Base-by-base conservation (phyloP, 1,284 basidiomycete species). In the Cryptococcus sp. region DNA sequence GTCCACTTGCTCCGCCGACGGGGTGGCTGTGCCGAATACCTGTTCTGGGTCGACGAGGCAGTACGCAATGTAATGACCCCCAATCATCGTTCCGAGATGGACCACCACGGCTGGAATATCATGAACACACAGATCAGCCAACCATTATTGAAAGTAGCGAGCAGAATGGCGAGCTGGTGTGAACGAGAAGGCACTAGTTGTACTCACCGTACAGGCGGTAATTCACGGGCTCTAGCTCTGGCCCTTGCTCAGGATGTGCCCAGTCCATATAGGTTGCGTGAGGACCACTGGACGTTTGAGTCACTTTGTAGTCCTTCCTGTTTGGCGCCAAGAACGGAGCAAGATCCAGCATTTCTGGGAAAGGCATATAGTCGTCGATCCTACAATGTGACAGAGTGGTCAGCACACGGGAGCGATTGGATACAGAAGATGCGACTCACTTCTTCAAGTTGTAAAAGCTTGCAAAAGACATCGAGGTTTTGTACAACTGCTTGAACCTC, bases 11-110 rank as follows among this genome's bases (percentile, higher is more conserved):
- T 41, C 40, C 42, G 46, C 22, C 42, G 48, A 22, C 35, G 8
- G 53, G 5, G 23, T 17, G n/a, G 45, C 41, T 8, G 20, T 49
- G 19, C 35, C 56, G 50, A 75, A 74, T 63, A 75, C 62, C 44
- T 61, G 64, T 50, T 73, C 70, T 0, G 76, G 74, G 50, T 77
- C 76, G 48, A 77, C 70, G 19, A 78, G 66, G 27, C 71, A 73
- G 53, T 91, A 91, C 10, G 88, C 86, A 53, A 93, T 82, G 70
- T 93, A 93, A 73, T 93, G 90, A 0, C 91, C 91, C 15, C 89
- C 88, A 51, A 91, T 88, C 88, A 94, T 92, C 3, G 75, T 72
- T 23, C 92, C 92, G 56, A 91, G 87, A 77, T 96, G 93, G 51
- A 94, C 91, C 4, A 96, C 90, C 2, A 95, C 88, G 23, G 91